Conservation (phyloP, 2,329 filamentous ascomycete species). For the Calonectria hongkongensis region DNA sequence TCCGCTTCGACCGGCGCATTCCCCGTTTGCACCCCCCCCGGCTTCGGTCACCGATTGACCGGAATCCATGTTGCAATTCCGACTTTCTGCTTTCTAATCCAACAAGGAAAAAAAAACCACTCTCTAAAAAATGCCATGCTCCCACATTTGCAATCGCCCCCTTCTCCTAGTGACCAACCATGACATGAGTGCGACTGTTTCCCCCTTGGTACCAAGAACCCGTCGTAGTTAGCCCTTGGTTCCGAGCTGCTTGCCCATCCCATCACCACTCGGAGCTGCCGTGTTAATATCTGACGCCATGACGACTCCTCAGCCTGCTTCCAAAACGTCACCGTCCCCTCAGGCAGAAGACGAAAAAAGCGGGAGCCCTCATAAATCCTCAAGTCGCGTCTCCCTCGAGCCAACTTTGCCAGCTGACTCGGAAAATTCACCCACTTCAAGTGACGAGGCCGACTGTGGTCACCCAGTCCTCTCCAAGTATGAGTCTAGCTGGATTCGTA, state of each 20-base stretch:
- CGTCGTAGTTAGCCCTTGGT: slow-evolving; percentile 11
- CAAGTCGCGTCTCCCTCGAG: slow-evolving; percentile 27
- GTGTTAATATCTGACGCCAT: slow-evolving; percentile 1
- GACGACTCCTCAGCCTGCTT: slow-evolving; percentile 13
- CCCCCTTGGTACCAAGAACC: slow-evolving; percentile 1
- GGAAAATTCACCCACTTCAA: slow-evolving; percentile 37
- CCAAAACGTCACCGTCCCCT: slow-evolving; percentile 10
- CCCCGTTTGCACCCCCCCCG: slow-evolving; percentile 1
- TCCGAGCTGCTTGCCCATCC: not conserved
- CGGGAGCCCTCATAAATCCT: not conserved
- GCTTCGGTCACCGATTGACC: slow-evolving; percentile 28
- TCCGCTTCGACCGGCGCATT: not conserved
- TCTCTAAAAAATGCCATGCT: not conserved
- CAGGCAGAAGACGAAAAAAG: slow-evolving; percentile 1
- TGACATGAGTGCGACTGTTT: not conserved
- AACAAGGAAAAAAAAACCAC: slow-evolving; percentile 11
- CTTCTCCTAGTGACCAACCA: not conserved
- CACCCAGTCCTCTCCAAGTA: slow-evolving; percentile 46
- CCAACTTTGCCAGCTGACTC: slow-evolving; percentile 12
- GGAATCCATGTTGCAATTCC: slow-evolving; percentile 37
- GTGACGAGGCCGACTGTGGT: slow-evolving; percentile 39
- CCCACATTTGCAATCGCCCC: not conserved
- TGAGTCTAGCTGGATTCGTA: slow-evolving; percentile 48
- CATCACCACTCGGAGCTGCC: slow-evolving; percentile 11
- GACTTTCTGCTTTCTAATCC: slow-evolving; percentile 43